These are phyloP conservation scores for Melocanna baccifera DNA, from an alignment of 176 grass and related monocot species.

Conservation along the genomic window DNA sequence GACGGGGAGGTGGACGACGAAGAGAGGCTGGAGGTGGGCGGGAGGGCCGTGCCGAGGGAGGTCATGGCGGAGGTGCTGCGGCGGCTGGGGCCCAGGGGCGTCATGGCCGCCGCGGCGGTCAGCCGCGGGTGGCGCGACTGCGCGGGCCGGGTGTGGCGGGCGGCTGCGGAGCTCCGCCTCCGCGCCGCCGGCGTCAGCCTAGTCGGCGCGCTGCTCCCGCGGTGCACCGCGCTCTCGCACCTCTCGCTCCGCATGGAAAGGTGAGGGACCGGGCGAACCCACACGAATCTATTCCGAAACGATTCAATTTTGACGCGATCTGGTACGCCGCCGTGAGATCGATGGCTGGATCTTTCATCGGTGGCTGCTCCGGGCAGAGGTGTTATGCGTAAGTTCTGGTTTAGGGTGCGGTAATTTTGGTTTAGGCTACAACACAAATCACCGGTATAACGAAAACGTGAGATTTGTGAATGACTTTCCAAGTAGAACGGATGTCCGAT, in stretches of 20 bases:
- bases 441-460: not conserved
- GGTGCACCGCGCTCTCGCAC: constrained; percentile 49
- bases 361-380: not conserved
- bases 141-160: constrained; percentile 62
- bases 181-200: constrained; percentile 38
- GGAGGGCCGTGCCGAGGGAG: constrained; percentile 33
- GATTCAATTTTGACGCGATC: constrained; percentile 9
- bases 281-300: not conserved
- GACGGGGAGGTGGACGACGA: not conserved
- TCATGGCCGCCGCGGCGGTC: constrained; percentile 54
- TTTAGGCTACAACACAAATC: not conserved
- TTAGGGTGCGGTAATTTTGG: not conserved
- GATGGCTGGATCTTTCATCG: not conserved
- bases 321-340: not conserved
- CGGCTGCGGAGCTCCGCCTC: constrained; percentile 75
- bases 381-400: not conserved
- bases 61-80: constrained; percentile 44
- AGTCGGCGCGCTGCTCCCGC: constrained; percentile 60
- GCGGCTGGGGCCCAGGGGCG: constrained; percentile 42
- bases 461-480: not conserved
- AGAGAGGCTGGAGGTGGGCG: not conserved
- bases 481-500: not conserved
- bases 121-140: constrained; percentile 79
- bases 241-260: constrained; percentile 75
- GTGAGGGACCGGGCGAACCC: constrained; percentile 33